Evolutionary conservation across 108 stramenopile genomes (phyloP).

Genomic region (Epipyxis sp.): DNA sequence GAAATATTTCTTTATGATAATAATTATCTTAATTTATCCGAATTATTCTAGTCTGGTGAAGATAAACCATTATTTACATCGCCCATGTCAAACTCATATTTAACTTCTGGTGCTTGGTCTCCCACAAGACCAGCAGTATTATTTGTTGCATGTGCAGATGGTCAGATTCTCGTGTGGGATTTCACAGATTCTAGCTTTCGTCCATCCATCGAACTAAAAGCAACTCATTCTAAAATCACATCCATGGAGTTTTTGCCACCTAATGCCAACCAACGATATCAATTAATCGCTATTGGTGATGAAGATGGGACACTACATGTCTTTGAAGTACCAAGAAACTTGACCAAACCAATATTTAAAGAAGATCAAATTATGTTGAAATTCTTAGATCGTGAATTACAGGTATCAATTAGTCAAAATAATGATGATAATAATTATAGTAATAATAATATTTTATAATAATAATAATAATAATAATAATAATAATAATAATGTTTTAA

Average conservation of each 20-base stretch:
- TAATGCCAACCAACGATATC: slow-evolving; percentile 36
- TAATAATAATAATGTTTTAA: no score
- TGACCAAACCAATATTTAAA: slow-evolving; percentile 47
- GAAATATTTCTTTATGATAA: not conserved
- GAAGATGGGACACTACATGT: slow-evolving; percentile 61
- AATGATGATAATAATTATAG: no score
- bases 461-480: no score
- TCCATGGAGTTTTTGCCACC: slow-evolving; percentile 59
- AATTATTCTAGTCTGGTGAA: slow-evolving; percentile 19
- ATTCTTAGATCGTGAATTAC: slow-evolving; percentile 58
- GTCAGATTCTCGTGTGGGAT: slow-evolving; percentile 64
- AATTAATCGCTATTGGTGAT: slow-evolving; percentile 61
- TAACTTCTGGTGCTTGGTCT: slow-evolving; percentile 57
- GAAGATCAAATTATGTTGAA: slow-evolving; percentile 52
- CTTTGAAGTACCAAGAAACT: slow-evolving; percentile 57
- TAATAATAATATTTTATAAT: no score
- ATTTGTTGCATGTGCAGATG: slow-evolving; percentile 56
- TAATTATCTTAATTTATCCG: not conserved
- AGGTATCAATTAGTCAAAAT: no score
- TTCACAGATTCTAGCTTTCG: slow-evolving; percentile 60
- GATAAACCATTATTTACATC: slow-evolving; percentile 52
- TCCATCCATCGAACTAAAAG: slow-evolving; percentile 44
- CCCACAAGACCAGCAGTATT: slow-evolving; percentile 61
- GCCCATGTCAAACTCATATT: slow-evolving; percentile 40
- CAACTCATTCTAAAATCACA: slow-evolving; percentile 55